Evolutionary conservation across 1,284 basidiomycete species (phyloP), one percentile per base, ranked within the genome.

Genomic region (Ustilago loliicola): DNA sequence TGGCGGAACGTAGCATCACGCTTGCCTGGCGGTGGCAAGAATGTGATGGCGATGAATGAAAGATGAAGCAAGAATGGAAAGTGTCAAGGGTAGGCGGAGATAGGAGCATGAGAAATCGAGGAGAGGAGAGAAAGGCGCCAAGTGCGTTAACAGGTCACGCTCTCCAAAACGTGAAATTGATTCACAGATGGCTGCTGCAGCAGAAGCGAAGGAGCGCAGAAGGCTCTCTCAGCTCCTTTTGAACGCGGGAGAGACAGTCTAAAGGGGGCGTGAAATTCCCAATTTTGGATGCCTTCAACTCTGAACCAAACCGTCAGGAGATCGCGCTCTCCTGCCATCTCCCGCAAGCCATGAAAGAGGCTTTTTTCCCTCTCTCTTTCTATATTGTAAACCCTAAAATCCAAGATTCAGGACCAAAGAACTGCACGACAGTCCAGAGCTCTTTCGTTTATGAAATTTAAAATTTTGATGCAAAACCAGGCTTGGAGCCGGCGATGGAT

Each of bases 91-190:
- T n/a, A n/a, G n/a, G n/a, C n/a, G n/a, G n/a, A n/a, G n/a, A n/a
- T 19, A 40, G 38, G 38, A 40, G 38, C 38, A 40, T 40, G 38
- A 45, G 42, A 45, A 19, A 45, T 6, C 2, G 42, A 21, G n/a
- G 21, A 15, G 19, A n/a, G 6, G 42, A 45, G 42, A 45, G 21
- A 45, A n/a, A 21, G n/a, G 42, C 42, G 42, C 42, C 8, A 45
- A 45, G 42, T 45, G 42, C 42, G 42, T 45, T 45, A 45, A 45
- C 42, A 45, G 42, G 42, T 17, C 42, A 23, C 42, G 42, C 42
- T 45, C n/a, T 45, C 42, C 21, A 21, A 45, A 45, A 23, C 21
- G 8, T 38, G n/a, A 45, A 45, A 45, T 45, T n/a, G 42, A 45
- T 11, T 21, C 7, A 21, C 1, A 45, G 9, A 21, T 45, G 11